Evolutionary conservation across 768 basidiomycete species (phyloP).

Genomic region (Arthromyces matolae): DNA sequence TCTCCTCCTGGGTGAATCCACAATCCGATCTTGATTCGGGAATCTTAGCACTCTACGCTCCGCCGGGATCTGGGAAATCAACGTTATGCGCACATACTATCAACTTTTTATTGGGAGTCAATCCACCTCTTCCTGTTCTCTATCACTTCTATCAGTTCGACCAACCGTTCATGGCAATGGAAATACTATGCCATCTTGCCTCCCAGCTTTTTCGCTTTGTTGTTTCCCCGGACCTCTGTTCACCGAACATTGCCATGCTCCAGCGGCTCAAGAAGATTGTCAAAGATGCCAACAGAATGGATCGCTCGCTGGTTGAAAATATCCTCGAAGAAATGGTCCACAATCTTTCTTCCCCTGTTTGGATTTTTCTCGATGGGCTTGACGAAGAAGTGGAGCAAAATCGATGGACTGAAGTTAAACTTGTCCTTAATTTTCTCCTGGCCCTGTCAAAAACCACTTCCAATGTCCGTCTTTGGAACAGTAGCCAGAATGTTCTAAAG

Average conservation of each 20-base stretch:
- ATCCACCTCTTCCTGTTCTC: neutral
- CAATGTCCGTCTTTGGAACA: conserved; percentile 1
- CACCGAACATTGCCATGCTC: neutral
- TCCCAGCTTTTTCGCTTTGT: neutral
- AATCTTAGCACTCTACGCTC: neutral
- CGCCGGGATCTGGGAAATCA: conserved; percentile 1
- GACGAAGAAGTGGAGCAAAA: neutral
- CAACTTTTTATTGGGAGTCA: neutral
- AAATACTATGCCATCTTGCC: neutral
- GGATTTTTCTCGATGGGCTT: conserved; percentile 1
- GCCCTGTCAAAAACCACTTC: neutral
- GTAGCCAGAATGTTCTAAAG: neutral
- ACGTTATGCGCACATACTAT: conserved; percentile 1
- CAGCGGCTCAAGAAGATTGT: neutral
- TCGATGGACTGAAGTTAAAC: neutral
- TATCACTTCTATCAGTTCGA: conserved; percentile 1
- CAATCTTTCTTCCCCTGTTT: neutral
- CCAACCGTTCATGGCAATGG: neutral
- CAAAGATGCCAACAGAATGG: neutral
- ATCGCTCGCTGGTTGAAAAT: neutral
- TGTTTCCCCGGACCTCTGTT: neutral
- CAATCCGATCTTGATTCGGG: neutral
- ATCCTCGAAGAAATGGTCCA: neutral
- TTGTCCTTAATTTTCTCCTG: neutral
- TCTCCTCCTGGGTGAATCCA: neutral